phyloP scores from a whole-genome alignment of 805 yeast species.

The Teunomyces kruisii region DNA sequence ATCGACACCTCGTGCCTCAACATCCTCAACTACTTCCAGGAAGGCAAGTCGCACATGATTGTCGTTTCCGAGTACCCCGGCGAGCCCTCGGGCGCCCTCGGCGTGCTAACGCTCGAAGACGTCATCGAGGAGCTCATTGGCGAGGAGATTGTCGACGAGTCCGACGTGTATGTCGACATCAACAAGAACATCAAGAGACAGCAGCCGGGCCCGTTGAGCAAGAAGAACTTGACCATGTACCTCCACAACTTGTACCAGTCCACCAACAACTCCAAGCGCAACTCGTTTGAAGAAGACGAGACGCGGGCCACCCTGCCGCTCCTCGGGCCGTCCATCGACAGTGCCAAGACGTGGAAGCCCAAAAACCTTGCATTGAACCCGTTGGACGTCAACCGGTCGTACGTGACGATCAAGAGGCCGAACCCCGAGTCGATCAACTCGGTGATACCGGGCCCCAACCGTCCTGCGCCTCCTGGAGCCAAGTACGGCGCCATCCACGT shows the following conservation, averaged over 20 bases:
- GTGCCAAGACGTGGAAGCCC: conserved; percentile 44
- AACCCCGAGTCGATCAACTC: conserved; percentile 12
- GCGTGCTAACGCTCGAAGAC: conserved; percentile 91
- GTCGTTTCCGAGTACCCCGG: conserved; percentile 88
- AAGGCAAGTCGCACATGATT: conserved; percentile 97
- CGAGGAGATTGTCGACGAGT: conserved; percentile 95
- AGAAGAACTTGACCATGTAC: conserved; percentile 66
- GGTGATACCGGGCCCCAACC: conserved; percentile 23
- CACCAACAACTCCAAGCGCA: conserved; percentile 34
- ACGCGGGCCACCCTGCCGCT: not conserved
- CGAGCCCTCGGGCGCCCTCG: conserved; percentile 75
- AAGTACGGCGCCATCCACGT: conserved; percentile 38
- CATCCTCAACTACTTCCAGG: conserved; percentile 93
- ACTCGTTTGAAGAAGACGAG: conserved; percentile 34
- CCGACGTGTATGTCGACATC: conserved; percentile 90
- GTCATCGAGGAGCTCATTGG: conserved; percentile 98
- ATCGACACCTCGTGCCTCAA: conserved; percentile 91
- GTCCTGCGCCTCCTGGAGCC: conserved; percentile 10
- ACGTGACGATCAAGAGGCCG: conserved; percentile 69
- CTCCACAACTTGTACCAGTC: conserved; percentile 58
- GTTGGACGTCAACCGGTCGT: conserved; percentile 58
- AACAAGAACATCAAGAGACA: conserved; percentile 80
- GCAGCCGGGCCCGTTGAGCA: conserved; percentile 73
- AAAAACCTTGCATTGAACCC: conserved; percentile 72
- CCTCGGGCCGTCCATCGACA: conserved; percentile 11